Evolutionary conservation across 805 yeast species (phyloP).

Genomic region (Pichia pseudocactophila): DNA sequence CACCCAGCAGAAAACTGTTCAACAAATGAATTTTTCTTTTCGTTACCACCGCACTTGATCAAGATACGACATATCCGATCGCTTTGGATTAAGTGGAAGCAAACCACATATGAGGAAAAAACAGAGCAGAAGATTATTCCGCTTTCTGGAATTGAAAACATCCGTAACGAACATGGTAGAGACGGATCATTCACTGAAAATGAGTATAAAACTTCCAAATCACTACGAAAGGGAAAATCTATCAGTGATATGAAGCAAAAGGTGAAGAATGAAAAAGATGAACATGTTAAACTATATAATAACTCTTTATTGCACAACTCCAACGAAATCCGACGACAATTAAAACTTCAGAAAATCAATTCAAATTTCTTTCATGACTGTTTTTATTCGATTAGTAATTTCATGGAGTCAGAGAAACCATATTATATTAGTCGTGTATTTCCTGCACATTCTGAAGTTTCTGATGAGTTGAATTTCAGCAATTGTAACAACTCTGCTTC

Average conservation of each 20-base stretch:
- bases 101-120: no score
- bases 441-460: constrained; percentile 19
- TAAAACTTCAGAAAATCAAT: constrained; percentile 23
- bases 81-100: constrained; percentile 1
- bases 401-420: constrained; percentile 18
- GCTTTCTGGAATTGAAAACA: no score
- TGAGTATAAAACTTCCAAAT: background rate
- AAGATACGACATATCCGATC: constrained; percentile 21
- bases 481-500: constrained; percentile 19
- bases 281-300: background rate
- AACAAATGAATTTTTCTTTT: constrained; percentile 1
- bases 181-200: no score
- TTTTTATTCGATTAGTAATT: constrained; percentile 30
- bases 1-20: background rate
- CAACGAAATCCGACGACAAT: constrained; percentile 19
- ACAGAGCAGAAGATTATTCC: no score
- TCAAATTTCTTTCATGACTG: constrained; percentile 23
- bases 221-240: constrained; percentile 3
- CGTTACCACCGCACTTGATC: constrained; percentile 13
- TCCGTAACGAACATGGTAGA: no score
- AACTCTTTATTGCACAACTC: background rate
- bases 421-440: constrained; percentile 31
- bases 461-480: constrained; percentile 19
- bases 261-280: background rate
- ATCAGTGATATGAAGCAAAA: background rate